These are phyloP conservation scores for Blastomyces parvus DNA, from an alignment of 2,329 filamentous ascomycete genomes.

Conservation along the genomic window DNA sequence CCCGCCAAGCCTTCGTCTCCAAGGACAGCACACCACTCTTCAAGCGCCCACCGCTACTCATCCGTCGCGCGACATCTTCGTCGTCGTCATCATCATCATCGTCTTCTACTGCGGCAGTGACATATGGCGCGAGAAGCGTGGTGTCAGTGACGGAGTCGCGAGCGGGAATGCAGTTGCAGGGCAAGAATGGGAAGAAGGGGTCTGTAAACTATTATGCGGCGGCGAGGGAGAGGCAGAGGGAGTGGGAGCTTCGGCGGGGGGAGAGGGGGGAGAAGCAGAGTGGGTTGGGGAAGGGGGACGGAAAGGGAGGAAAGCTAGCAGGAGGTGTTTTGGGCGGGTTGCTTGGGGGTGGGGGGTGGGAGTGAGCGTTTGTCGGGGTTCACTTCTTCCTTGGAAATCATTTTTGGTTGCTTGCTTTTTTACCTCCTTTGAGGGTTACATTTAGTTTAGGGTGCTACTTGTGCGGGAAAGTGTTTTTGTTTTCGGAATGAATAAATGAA, in stretches of 20 bases:
- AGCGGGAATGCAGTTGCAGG: conserved; percentile 13
- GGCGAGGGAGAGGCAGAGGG: conserved; percentile 50
- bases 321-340: conserved; percentile 31
- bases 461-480: neutral
- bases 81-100: conserved; percentile 6
- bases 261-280: conserved; percentile 24
- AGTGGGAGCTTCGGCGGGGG: conserved; percentile 44
- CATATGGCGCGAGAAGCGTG: conserved; percentile 14
- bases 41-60: conserved; percentile 8
- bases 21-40: conserved; percentile 13
- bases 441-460: neutral
- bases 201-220: conserved; percentile 49
- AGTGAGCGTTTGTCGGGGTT: conserved; percentile 21
- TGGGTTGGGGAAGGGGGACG: conserved; percentile 32
- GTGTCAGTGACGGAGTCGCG: conserved; percentile 18
- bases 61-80: conserved; percentile 24
- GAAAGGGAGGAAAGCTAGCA: conserved; percentile 32
- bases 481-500: neutral
- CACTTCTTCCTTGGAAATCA: neutral
- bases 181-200: conserved; percentile 46
- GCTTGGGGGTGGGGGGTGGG: conserved; percentile 33
- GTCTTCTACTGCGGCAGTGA: neutral
- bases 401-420: neutral
- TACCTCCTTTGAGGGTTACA: neutral
- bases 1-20: conserved; percentile 28